These are phyloP conservation scores for Acanthamoeba polyphaga DNA, from an alignment of 208 protist species.

Conservation along the genomic window DNA sequence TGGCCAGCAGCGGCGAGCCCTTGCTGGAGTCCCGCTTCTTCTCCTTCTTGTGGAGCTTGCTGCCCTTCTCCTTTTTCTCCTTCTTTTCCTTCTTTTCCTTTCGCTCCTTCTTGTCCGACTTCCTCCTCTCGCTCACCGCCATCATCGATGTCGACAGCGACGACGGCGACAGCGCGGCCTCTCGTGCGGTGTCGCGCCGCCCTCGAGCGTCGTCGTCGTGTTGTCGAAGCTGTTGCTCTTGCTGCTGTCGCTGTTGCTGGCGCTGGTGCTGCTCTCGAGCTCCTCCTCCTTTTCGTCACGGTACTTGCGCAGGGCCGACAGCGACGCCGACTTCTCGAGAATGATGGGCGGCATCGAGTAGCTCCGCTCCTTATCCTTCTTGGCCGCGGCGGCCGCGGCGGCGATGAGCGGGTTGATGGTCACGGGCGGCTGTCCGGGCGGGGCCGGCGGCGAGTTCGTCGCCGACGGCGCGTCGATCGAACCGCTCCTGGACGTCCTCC, in stretches of 20 bases:
- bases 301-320: slow-evolving; percentile 38
- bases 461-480: slow-evolving; percentile 14
- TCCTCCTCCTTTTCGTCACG: slow-evolving; percentile 13
- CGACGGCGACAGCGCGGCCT: not conserved
- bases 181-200: not conserved
- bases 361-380: slow-evolving; percentile 45
- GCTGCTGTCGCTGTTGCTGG: not conserved
- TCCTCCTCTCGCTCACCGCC: not conserved
- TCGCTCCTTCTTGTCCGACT: not conserved
- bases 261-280: not conserved
- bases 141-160: not conserved
- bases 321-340: slow-evolving; percentile 52
- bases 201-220: not conserved
- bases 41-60: slow-evolving; percentile 20
- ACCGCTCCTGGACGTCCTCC: not conserved
- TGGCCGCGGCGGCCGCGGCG: not conserved
- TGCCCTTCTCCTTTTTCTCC: not conserved
- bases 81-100: not conserved
- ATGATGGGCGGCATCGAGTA: slow-evolving; percentile 59
- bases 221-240: slow-evolving; percentile 1
- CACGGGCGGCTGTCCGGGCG: not conserved
- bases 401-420: slow-evolving; percentile 33
- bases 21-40: slow-evolving; percentile 18
- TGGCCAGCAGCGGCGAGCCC: not conserved
- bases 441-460: not conserved